phyloP scores from a whole-genome alignment of 1,284 basidiomycete species.

The Somion occarium region DNA sequence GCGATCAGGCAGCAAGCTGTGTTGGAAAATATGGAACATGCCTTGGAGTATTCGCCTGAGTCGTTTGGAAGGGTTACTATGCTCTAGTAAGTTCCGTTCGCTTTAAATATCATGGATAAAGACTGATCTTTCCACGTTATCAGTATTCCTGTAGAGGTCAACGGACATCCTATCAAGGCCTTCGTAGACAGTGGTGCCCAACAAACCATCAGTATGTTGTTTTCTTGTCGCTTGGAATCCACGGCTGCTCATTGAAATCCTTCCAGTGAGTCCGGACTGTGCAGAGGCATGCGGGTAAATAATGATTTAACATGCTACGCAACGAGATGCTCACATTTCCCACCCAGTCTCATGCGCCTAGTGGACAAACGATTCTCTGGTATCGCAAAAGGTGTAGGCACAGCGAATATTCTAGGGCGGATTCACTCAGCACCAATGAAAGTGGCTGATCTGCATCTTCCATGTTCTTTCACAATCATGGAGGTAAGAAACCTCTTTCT shows the following conservation, averaged over 20 bases:
- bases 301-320: too few relatives aligned
- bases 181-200: conserved; percentile 99
- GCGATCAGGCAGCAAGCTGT: conserved; percentile 89
- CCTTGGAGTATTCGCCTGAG: conserved; percentile 90
- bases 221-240: conserved; percentile 1
- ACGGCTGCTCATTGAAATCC: conserved; percentile 10
- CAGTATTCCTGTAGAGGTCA: conserved; percentile 86
- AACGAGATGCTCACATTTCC: too few relatives aligned
- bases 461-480: conserved; percentile 94
- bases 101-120: conserved; percentile 1
- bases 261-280: conserved; percentile 87
- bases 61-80: conserved; percentile 93
- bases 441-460: conserved; percentile 76
- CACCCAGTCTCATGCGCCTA: conserved; percentile 81
- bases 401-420: conserved; percentile 90
- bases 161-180: conserved; percentile 86
- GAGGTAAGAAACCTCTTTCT: too few relatives aligned
- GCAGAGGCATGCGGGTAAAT: conserved; percentile 88
- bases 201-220: conserved; percentile 83
- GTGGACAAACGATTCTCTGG: conserved; percentile 87
- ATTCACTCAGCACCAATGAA: conserved; percentile 94
- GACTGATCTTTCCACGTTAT: conserved; percentile 3
- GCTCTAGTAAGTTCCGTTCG: conserved; percentile 72
- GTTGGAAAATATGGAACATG: conserved; percentile 88
- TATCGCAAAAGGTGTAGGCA: conserved; percentile 94